Evolutionary conservation across 257 asterid genomes (phyloP), one percentile per base, ranked within the genome.

Genomic region (Jacaranda mimosifolia): DNA sequence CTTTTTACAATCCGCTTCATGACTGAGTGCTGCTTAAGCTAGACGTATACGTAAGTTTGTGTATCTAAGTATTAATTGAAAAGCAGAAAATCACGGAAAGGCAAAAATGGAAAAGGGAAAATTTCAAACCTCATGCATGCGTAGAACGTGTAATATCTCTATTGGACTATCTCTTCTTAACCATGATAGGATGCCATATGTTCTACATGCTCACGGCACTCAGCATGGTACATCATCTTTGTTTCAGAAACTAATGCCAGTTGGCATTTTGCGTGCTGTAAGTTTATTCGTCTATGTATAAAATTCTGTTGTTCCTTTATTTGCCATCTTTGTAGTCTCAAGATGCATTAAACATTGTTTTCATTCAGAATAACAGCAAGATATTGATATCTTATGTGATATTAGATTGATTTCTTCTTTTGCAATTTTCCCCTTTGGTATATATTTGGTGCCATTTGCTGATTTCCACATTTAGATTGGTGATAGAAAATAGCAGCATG

Each of bases 231-330:
- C 56, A 46, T 63, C 63, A 75, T 66, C 82, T 68, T 75, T 73
- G 18, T 77, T 36, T 46, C 39, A 58, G 68, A 57, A 77, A 70
- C 66, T 66, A 68, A 62, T 76, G 79, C 79, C 82, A 68, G 69
- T 63, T 79, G 72, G 66, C 77, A 0, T 72, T 80, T 76, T 67
- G 74, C 75, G 35, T 80, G 82, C 67, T 60, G 72, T 51, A 77
- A 64, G 38, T 56, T 68, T 68, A 52, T 52, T 69, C 51, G 64
- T 75, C 53, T 17, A 26, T 11, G 56, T 40, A 17, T 15, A 59
- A 72, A 65, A 40, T 6, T 55, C 17, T 45, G 56, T 63, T 39
- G 49, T 68, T 73, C 73, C 48, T 74, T 69, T 75, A 68, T 73
- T 39, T 51, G 52, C 52, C 53, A 69, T 39, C 13, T 74, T 63